Evolutionary conservation across 2,329 filamentous ascomycete species (phyloP).

Genomic region (Zelopaecilomyces penicillatus): DNA sequence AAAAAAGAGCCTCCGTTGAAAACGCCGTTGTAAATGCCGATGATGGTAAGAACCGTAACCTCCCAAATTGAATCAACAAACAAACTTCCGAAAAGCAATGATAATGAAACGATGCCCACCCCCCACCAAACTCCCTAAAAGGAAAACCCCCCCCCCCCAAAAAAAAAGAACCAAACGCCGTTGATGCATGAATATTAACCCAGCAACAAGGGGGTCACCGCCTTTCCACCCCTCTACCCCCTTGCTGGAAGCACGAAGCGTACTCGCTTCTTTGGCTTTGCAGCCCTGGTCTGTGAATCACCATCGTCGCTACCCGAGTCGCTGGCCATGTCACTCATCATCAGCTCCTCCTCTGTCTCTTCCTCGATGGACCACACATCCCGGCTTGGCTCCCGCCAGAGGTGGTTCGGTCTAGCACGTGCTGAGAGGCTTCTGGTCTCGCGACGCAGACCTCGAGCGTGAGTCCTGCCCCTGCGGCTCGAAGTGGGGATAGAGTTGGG

Average conservation of each 20-base stretch:
- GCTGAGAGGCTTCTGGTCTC: constrained; percentile 19
- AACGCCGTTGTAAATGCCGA: too few relatives aligned
- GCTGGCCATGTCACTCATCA: constrained; percentile 32
- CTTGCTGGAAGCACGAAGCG: constrained; percentile 42
- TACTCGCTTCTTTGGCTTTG: constrained; percentile 48
- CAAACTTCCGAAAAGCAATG: too few relatives aligned
- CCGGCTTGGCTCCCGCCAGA: constrained; percentile 51
- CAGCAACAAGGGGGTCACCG: too few relatives aligned
- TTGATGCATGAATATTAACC: constrained; percentile 8
- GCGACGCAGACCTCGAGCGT: constrained; percentile 21
- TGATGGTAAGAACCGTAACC: too few relatives aligned
- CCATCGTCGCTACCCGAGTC: constrained; percentile 22
- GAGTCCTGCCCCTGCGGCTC: constrained; percentile 16
- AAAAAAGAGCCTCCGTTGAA: too few relatives aligned
- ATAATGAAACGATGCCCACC: too few relatives aligned
- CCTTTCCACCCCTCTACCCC: constrained; percentile 19
- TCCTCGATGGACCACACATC: constrained; percentile 54
- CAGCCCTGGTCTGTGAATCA: constrained; percentile 25
- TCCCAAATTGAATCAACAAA: too few relatives aligned
- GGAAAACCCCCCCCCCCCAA: background rate
- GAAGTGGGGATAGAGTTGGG: constrained; percentile 5
- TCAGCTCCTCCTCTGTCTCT: constrained; percentile 46
- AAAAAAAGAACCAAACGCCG: constrained; percentile 1
- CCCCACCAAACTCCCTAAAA: too few relatives aligned
- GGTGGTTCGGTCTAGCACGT: constrained; percentile 29